Base-by-base conservation (phyloP, 2,329 filamentous ascomycete species). In the Thelonectria discophora region DNA sequence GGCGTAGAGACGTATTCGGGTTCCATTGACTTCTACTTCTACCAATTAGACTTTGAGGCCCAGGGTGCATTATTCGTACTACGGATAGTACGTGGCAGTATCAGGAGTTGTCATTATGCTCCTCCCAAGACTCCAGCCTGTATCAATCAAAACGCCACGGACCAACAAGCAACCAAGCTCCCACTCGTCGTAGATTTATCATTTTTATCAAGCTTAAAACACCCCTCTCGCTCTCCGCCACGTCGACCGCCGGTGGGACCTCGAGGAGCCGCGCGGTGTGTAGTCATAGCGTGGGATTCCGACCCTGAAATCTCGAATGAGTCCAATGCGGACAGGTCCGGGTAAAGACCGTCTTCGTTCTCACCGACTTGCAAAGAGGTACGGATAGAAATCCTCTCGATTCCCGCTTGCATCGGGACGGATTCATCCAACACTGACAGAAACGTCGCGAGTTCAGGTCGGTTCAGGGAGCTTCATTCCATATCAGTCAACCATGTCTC, bases 251-350 rank as follows among this genome's bases (percentile, higher is more conserved):
- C 34, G 34, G 34, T 37, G 34, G 34, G 12, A 37, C 34, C 27
- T 30, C 27, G 27, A 30, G 27, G 20, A 37, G 30, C 51, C 51
- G 51, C 51, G 51, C 40, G 40, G 40, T 30, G 27, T 37, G 8
- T 18, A 27, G 30, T 46, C 40, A 20, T 27, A 9, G 10, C n/a
- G 27, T 46, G 27, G 40, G 15, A 54, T 37, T 17, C n/a, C 34
- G 40, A 54, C 18, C 51, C 51, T 54, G 17, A 30, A 46, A 54
- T 37, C 42, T 54, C 40, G 6, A 4, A 18, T 7, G 15, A 39
- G 32, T 37, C 34, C 34, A 5, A 11, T 15, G 3, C 15, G 34
- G 18, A 43, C 48, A 50, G 32, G 5, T 13, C 37, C 37, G 13
- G 13, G 13, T n/a, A 40, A 15, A 24, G 21, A 13, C 37, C 27